Conservation (phyloP, 352 stramenopile species). For the Thalassiosira allenii region DNA sequence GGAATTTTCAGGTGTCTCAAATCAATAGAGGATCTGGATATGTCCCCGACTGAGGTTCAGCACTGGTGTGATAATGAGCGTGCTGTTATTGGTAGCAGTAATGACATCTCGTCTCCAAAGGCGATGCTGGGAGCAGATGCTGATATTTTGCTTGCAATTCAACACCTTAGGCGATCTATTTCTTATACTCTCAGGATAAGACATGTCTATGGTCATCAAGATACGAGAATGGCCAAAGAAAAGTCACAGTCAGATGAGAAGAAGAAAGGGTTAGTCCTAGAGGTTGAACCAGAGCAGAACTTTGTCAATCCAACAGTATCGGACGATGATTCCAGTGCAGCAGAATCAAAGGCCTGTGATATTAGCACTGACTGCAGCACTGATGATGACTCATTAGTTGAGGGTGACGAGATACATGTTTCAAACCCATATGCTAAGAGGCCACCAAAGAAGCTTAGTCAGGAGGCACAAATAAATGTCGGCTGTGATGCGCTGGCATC, state of each 20-base stretch:
- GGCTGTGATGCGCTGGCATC: constrained; percentile 14
- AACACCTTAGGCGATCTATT: not conserved
- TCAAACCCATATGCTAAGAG: not conserved
- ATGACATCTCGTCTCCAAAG: too few species aligned
- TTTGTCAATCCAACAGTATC: not conserved
- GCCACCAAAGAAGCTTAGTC: not conserved
- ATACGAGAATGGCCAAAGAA: not conserved
- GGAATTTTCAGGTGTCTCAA: constrained; percentile 11
- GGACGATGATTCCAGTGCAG: not conserved
- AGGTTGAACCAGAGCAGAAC: not conserved
- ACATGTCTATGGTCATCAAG: constrained; percentile 20
- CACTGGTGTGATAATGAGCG: constrained; percentile 42
- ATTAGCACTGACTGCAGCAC: not conserved
- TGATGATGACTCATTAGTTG: not conserved
- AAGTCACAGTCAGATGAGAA: not conserved
- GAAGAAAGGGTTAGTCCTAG: not conserved
- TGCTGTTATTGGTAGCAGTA: not conserved
- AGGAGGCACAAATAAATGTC: constrained; percentile 8
- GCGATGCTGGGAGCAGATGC: constrained; percentile 2
- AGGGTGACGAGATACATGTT: not conserved
- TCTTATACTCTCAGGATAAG: not conserved
- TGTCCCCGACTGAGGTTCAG: not conserved
- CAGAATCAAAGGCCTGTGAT: not conserved
- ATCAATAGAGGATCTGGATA: not conserved
- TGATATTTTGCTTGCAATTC: constrained; percentile 33